phyloP scores from a whole-genome alignment of 1,284 basidiomycete species.

The Ceratobasidium sp. region DNA sequence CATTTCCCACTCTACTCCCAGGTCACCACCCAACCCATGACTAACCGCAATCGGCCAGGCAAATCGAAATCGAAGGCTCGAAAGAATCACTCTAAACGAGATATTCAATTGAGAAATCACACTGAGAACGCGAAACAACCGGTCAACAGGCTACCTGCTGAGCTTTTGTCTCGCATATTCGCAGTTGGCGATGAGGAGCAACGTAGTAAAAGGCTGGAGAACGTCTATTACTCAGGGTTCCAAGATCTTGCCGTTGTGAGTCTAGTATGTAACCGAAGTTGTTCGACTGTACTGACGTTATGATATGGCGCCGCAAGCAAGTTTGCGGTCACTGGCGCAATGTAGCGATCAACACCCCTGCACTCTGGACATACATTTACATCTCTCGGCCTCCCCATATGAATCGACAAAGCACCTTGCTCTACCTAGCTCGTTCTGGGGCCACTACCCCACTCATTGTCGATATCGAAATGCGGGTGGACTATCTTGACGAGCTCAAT shows the following conservation, averaged over 20 bases:
- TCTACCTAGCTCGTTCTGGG: constrained; percentile 6
- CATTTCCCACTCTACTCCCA: too few species aligned
- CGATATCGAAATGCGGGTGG: constrained; percentile 3
- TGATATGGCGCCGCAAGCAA: constrained; percentile 3
- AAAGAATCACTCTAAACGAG: too few species aligned
- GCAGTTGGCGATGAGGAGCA: constrained; percentile 12
- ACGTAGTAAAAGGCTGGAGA: constrained; percentile 2
- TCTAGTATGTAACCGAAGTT: not conserved
- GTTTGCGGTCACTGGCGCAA: constrained; percentile 31
- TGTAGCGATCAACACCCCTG: constrained; percentile 10
- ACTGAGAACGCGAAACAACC: not conserved
- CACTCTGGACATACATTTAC: constrained; percentile 33
- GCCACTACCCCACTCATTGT: constrained; percentile 9
- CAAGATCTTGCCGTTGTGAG: constrained; percentile 18
- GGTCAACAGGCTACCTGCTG: constrained; percentile 26
- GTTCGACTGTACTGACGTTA: not conserved
- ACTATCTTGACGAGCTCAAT: not conserved
- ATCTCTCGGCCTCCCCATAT: not conserved
- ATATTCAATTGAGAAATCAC: too few species aligned
- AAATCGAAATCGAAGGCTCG: too few species aligned
- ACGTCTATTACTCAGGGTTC: not conserved
- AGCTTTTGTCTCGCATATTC: constrained; percentile 22
- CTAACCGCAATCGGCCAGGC: too few species aligned
- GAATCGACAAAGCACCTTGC: not conserved
- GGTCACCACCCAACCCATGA: too few species aligned